A percentile compares a stretch with the other conserved stretches of the same genome.
These are phyloP conservation scores for Mycocentrospora acerina DNA, from an alignment of 2,329 filamentous ascomycete genomes.

Conservation along the genomic window DNA sequence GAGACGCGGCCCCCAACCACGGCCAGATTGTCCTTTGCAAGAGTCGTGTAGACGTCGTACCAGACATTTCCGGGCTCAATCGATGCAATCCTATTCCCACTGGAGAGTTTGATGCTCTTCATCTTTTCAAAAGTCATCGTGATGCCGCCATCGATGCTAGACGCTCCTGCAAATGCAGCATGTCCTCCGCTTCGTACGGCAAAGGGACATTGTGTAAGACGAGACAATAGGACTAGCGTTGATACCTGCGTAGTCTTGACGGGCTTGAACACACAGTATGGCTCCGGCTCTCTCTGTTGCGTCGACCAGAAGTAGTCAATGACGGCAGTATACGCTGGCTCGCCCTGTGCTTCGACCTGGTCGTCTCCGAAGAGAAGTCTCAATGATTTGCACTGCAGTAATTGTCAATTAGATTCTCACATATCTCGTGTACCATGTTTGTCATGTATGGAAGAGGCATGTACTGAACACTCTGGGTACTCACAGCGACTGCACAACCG, in stretches of 20 bases:
- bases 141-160: conserved; percentile 46
- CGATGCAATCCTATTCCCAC: conserved; percentile 25
- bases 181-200: conserved; percentile 50
- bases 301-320: conserved; percentile 15
- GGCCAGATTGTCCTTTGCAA: conserved; percentile 22
- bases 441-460: no score
- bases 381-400: conserved; percentile 22
- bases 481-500: conserved; percentile 21
- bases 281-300: conserved; percentile 13
- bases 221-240: conserved; percentile 13
- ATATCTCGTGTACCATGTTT: no score
- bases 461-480: neutral
- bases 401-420: neutral
- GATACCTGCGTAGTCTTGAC: conserved; percentile 14
- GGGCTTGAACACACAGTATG: conserved; percentile 21
- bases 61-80: conserved; percentile 41
- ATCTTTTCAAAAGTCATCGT: conserved; percentile 45
- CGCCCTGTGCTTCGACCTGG: conserved; percentile 12
- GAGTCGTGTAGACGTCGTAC: conserved; percentile 35
- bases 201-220: conserved; percentile 37
- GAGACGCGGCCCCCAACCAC: conserved; percentile 30
- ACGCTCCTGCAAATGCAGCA: conserved; percentile 42
- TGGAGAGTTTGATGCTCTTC: conserved; percentile 25
- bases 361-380: conserved; percentile 16
- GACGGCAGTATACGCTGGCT: conserved; percentile 19